phyloP scores from a whole-genome alignment of 345 rosid species.

The Euphorbia peplus region DNA sequence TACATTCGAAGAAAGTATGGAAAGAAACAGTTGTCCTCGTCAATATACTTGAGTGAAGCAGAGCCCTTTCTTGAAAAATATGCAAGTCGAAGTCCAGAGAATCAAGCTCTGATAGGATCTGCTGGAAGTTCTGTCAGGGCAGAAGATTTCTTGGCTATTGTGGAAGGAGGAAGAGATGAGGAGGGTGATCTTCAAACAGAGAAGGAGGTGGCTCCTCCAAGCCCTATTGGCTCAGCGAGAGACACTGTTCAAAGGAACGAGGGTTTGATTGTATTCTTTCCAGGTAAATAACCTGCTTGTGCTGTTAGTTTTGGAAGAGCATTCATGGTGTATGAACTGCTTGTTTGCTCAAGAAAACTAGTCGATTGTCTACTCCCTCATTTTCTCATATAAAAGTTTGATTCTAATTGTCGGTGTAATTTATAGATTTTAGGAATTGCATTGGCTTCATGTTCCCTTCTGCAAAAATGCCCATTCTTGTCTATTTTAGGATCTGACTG shows the following conservation, averaged over 20 bases:
- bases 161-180: slow-evolving; percentile 74
- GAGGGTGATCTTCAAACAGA: slow-evolving; percentile 81
- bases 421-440: background rate
- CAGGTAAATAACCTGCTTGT: slow-evolving; percentile 50
- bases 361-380: background rate
- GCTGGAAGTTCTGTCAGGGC: slow-evolving; percentile 74
- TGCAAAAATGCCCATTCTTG: background rate
- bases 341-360: background rate
- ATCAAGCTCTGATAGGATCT: slow-evolving; percentile 81
- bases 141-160: slow-evolving; percentile 79
- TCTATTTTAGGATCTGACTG: background rate
- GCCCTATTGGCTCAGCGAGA: slow-evolving; percentile 42
- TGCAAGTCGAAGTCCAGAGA: slow-evolving; percentile 62
- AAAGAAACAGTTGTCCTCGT: slow-evolving; percentile 62
- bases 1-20: slow-evolving; percentile 69
- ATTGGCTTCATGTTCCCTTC: background rate
- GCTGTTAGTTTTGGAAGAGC: background rate
- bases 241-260: slow-evolving; percentile 58
- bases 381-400: background rate
- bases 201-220: slow-evolving; percentile 41
- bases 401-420: background rate
- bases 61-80: slow-evolving; percentile 93
- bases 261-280: slow-evolving; percentile 90
- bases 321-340: background rate
- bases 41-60: slow-evolving; percentile 78